Evolutionary conservation across 2,329 filamentous ascomycete genomes (phyloP).

Genomic region (Pseudofabraea citricarpa): DNA sequence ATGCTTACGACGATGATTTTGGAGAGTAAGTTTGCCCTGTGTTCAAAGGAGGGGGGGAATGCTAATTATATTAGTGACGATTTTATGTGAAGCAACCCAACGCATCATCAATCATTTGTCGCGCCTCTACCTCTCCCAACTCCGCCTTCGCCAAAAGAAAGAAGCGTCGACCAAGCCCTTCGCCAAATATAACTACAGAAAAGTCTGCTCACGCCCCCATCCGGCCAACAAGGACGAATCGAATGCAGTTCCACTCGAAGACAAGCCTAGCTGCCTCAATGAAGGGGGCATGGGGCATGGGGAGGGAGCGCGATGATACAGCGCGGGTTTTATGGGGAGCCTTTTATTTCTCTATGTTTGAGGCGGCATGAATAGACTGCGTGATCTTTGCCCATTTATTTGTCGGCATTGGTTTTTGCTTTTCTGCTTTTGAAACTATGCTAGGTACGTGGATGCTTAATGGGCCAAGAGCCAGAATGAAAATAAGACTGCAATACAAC

Average conservation of each 20-base stretch:
- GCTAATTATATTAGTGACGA: constrained; percentile 49
- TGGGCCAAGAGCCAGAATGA: no score
- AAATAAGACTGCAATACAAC: no score
- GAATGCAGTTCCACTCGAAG: no score
- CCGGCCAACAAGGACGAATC: constrained; percentile 5
- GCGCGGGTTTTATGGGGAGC: no score
- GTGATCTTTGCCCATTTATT: constrained; percentile 12
- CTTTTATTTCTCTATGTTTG: background rate
- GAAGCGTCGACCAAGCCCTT: constrained; percentile 6
- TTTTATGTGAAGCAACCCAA: constrained; percentile 57
- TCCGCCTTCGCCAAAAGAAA: constrained; percentile 6
- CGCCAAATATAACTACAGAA: constrained; percentile 4
- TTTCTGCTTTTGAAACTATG: background rate
- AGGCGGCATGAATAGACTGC: background rate
- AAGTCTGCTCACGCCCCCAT: constrained; percentile 4
- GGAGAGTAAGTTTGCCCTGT: constrained; percentile 68
- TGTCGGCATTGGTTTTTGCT: background rate
- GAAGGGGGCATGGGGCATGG: background rate
- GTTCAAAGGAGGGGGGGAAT: background rate
- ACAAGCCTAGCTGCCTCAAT: constrained; percentile 6
- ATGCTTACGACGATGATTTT: constrained; percentile 76
- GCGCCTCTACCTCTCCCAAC: constrained; percentile 8
- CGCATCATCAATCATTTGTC: constrained; percentile 2
- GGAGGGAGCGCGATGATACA: background rate
- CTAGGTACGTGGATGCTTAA: background rate